Percentiles rank a stretch among this genome's conserved stretches.
These are phyloP conservation scores for Geotrichum histeridarum DNA, from an alignment of 1,139 yeast species.

Conservation along the genomic window DNA sequence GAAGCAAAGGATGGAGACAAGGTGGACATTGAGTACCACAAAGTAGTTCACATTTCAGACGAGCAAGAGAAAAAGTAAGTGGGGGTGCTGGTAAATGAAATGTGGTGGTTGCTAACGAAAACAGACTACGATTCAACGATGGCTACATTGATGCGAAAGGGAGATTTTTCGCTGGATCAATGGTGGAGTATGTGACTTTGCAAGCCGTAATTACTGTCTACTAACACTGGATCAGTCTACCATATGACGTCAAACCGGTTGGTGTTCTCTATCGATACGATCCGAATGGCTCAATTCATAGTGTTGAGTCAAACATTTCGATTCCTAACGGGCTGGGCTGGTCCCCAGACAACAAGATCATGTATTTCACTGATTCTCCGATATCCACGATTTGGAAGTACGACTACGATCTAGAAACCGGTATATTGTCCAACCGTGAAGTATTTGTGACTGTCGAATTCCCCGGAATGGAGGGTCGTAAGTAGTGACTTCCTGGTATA, in stretches of 20 bases:
- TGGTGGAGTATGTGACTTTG: slow-evolving; percentile 25
- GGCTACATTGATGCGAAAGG: slow-evolving; percentile 38
- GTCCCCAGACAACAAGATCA: slow-evolving; percentile 45
- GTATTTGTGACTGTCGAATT: slow-evolving; percentile 29
- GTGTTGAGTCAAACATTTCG: slow-evolving; percentile 21
- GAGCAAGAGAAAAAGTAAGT: neutral
- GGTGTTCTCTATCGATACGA: slow-evolving; percentile 40
- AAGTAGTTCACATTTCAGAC: slow-evolving; percentile 19
- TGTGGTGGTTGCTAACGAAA: neutral
- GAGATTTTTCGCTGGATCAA: slow-evolving; percentile 34
- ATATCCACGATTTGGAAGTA: slow-evolving; percentile 55
- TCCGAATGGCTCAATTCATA: slow-evolving; percentile 27
- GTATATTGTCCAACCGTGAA: slow-evolving; percentile 44
- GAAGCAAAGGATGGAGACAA: slow-evolving; percentile 22
- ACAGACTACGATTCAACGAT: slow-evolving; percentile 33
- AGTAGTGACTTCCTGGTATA: neutral
- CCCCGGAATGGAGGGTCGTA: slow-evolving; percentile 14
- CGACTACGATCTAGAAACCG: slow-evolving; percentile 51
- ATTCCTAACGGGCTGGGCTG: slow-evolving; percentile 71
- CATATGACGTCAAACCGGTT: slow-evolving; percentile 23
- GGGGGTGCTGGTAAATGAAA: neutral
- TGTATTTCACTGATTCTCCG: slow-evolving; percentile 72
- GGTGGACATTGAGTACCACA: slow-evolving; percentile 21
- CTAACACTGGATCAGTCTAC: neutral
- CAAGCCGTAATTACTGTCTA: neutral